A percentile compares a stretch with the other conserved stretches of the same genome.
Conservation (phyloP, 257 asterid species). For the Salvia splendens region DNA sequence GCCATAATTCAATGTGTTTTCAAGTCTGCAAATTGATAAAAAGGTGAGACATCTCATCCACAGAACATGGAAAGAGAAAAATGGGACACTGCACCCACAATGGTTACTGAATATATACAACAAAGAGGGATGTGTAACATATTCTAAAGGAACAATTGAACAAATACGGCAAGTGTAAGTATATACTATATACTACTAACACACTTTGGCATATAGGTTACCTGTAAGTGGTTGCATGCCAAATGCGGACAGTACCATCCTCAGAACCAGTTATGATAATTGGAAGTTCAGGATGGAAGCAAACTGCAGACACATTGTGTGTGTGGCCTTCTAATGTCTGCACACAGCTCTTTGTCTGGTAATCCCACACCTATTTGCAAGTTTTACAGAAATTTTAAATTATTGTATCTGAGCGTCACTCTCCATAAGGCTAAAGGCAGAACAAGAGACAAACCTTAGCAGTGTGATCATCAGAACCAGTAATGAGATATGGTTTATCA, state of each 20-base stretch:
- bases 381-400: constrained; percentile 23
- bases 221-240: constrained; percentile 99
- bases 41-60: constrained; percentile 34
- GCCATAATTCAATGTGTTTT: constrained; percentile 95
- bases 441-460: constrained; percentile 74
- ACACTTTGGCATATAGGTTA: constrained; percentile 31
- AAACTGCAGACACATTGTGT: constrained; percentile 97
- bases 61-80: neutral
- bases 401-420: constrained; percentile 14
- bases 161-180: neutral
- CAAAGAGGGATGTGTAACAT: neutral
- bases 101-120: neutral
- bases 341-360: constrained; percentile 96
- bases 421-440: constrained; percentile 27
- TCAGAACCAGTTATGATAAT: constrained; percentile 95
- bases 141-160: no score
- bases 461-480: constrained; percentile 99
- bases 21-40: constrained; percentile 67
- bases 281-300: constrained; percentile 99
- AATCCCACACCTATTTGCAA: constrained; percentile 90
- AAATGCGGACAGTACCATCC: constrained; percentile 98
- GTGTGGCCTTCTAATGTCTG: constrained; percentile 99
- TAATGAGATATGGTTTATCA: constrained; percentile 88
- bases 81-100: neutral
- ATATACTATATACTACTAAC: no score